These are phyloP conservation scores for Ilex paraguariensis DNA, from an alignment of 305 asterid genomes.

Conservation along the genomic window DNA sequence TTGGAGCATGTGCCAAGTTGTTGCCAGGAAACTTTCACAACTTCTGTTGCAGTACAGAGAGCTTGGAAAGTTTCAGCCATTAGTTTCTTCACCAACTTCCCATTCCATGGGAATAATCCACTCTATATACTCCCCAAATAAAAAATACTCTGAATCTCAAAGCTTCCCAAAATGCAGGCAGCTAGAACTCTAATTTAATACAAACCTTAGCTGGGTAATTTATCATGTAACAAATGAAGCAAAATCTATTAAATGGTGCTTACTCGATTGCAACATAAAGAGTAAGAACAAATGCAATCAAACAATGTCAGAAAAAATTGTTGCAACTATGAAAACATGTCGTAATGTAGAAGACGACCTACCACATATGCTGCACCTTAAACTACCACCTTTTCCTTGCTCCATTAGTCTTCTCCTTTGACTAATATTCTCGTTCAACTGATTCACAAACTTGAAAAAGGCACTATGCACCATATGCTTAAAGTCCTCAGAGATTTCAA, in stretches of 20 bases:
- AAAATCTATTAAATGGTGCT: slow-evolving; percentile 23
- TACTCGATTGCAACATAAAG: slow-evolving; percentile 19
- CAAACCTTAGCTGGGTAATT: slow-evolving; percentile 17
- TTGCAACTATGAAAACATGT: slow-evolving; percentile 34
- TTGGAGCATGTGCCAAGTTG: neutral
- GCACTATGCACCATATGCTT: slow-evolving; percentile 52
- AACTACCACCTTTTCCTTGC: slow-evolving; percentile 38
- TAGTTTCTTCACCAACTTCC: too few species aligned
- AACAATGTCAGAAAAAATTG: slow-evolving; percentile 22
- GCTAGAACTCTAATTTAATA: slow-evolving; percentile 15
- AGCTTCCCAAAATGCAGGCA: slow-evolving; percentile 12
- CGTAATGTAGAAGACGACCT: slow-evolving; percentile 57
- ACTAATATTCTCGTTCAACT: slow-evolving; percentile 39
- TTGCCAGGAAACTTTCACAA: neutral
- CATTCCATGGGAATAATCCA: too few species aligned
- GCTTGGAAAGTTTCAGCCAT: too few species aligned
- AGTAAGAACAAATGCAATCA: slow-evolving; percentile 21
- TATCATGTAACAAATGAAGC: slow-evolving; percentile 9
- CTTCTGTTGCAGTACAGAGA: too few species aligned
- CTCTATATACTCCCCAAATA: too few species aligned
- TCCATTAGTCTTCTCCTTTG: slow-evolving; percentile 43
- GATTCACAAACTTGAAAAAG: slow-evolving; percentile 58
- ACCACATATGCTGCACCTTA: slow-evolving; percentile 63
- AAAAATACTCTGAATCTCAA: slow-evolving; percentile 8
- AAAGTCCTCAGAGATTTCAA: slow-evolving; percentile 57